Conservation (phyloP, 2,329 filamentous ascomycete genomes). For the Aureobasidium sp. region DNA sequence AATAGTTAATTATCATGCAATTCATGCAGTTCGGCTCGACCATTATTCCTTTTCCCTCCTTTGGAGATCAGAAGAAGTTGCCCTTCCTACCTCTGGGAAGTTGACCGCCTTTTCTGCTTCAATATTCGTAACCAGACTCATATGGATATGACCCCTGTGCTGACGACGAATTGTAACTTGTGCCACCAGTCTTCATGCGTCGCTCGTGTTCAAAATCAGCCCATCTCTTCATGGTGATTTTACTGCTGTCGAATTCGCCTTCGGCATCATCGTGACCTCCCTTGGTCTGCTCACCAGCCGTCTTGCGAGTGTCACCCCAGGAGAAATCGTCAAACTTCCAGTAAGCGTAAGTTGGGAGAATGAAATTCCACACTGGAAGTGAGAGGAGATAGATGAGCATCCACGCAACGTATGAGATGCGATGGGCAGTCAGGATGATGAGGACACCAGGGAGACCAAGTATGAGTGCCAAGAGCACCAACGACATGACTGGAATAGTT, state of each 20-base stretch:
- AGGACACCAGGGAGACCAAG: slow-evolving; percentile 87
- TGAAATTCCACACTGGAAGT: slow-evolving; percentile 94
- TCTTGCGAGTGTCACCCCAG: slow-evolving; percentile 97
- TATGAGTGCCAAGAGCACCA: slow-evolving; percentile 82
- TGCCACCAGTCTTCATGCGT: slow-evolving; percentile 13
- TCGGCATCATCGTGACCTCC: slow-evolving; percentile 63
- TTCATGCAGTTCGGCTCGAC: neutral
- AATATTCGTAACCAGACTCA: neutral
- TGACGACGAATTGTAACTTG: neutral
- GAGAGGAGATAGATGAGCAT: slow-evolving; percentile 94
- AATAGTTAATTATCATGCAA: neutral
- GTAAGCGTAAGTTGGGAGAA: slow-evolving; percentile 87
- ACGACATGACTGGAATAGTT: slow-evolving; percentile 72
- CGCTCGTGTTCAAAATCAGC: slow-evolving; percentile 77
- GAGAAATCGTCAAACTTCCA: slow-evolving; percentile 99
- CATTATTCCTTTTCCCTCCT: neutral
- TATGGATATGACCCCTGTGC: neutral
- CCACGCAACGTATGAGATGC: slow-evolving; percentile 86
- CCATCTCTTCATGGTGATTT: slow-evolving; percentile 99
- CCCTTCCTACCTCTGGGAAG: neutral
- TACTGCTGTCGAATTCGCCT: slow-evolving; percentile 95
- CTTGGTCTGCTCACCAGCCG: slow-evolving; percentile 79
- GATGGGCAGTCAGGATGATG: slow-evolving; percentile 88
- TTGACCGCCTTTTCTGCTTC: neutral
- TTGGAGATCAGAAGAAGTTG: neutral